These are phyloP conservation scores for Holtermannia corniformis DNA, from an alignment of 768 basidiomycete species.

Conservation along the genomic window DNA sequence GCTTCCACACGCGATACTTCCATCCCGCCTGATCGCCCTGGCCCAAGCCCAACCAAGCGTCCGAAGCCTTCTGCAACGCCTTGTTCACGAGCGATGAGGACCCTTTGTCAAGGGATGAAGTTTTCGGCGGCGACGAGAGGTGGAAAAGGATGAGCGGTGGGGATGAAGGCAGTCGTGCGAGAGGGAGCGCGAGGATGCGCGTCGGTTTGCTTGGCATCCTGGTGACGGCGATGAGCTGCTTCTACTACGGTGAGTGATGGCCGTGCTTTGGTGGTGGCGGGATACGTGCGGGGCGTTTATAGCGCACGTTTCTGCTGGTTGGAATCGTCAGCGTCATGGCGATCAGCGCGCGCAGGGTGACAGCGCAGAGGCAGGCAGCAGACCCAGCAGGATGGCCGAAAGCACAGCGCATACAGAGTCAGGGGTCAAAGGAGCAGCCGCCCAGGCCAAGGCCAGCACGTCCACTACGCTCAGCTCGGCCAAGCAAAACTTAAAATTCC, in stretches of 20 bases:
- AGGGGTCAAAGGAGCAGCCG: too few species aligned
- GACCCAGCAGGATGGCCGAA: too few species aligned
- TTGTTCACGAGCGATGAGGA: constrained; percentile 5
- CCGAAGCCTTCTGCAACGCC: constrained; percentile 24
- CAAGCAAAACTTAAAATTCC: constrained; percentile 24
- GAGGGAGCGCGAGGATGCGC: constrained; percentile 35
- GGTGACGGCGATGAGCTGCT: constrained; percentile 3
- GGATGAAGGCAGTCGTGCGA: constrained; percentile 27
- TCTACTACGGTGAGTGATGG: background rate
- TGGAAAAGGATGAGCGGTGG: constrained; percentile 21
- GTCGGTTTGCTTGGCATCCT: constrained; percentile 12
- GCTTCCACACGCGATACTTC: constrained; percentile 35
- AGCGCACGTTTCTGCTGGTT: too few species aligned
- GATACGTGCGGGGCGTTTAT: too few species aligned
- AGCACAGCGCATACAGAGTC: too few species aligned
- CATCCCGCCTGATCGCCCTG: constrained; percentile 24
- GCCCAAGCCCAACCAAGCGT: constrained; percentile 33
- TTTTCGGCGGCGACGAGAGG: constrained; percentile 16
- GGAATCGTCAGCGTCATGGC: too few species aligned
- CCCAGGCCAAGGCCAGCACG: background rate
- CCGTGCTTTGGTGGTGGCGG: too few species aligned
- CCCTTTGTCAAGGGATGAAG: background rate
- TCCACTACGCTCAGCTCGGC: background rate
- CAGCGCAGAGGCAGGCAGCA: too few species aligned
- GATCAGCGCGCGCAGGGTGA: too few species aligned